Base-by-base conservation (phyloP, 192 early-diverging fungal species). In the Coemansia sp. region DNA sequence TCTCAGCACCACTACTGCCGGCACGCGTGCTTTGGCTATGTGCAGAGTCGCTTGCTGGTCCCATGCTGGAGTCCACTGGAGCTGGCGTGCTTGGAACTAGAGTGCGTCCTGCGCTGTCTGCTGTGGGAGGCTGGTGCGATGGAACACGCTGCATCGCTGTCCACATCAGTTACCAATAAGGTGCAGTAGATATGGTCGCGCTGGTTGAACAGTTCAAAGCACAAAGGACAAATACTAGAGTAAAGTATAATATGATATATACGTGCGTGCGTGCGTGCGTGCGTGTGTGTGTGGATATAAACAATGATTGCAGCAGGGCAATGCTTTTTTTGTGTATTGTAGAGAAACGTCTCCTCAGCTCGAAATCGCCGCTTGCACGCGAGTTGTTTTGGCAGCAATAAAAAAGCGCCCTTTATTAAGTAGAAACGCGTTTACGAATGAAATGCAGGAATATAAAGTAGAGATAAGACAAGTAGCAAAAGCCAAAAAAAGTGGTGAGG, bases 111-210 rank as follows among this genome's bases (percentile, higher is more conserved):
- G 58, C 20, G 26, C 60, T 64, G 30, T 76, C 68, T 29, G 68
- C 52, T 20, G 55, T 57, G 20, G 56, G 55, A 16, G 45, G 56
- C 48, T 59, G 7, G 29, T 56, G 68, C 18, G 68, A 74, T 4
- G 77, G 72, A 46, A 79, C 77, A 10, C 77, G 77, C 63, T 79
- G 77, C 61, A 74, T 61, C 7, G 71, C 43, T 46, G 68, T 60
- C 73, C 73, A 75, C 73, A 75, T 75, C 48, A 28, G 28, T n/a
- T 21, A 43, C 48, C 25, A 26, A 26, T 21, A 51, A 16, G 26
- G 0, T 2, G n/a, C 43, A 18, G 6, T n/a, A 46, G 25, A 51
- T 13, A 26, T 9, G 25, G 40, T 18, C 13, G 15, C 40, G 4
- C 15, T 43, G 40, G 35, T 37, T 37, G 35, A 43, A 43, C 18